phyloP scores from a whole-genome alignment of 148 eudicot species.

The Vaccinium macrocarpon region DNA sequence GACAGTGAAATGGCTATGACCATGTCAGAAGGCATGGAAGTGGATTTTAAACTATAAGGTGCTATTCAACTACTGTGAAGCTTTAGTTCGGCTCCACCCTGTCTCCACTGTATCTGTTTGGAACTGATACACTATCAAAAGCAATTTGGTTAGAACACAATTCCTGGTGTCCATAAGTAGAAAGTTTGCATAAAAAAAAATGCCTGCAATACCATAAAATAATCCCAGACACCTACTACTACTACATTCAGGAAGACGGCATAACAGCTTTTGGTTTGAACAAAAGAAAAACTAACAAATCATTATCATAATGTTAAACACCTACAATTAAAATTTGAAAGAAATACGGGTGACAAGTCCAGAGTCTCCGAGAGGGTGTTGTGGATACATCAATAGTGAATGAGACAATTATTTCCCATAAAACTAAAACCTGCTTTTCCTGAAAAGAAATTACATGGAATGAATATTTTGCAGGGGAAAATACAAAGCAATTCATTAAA shows the following conservation, averaged over 20 bases:
- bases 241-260: neutral
- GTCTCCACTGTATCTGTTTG: too few species aligned
- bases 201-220: neutral
- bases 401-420: neutral
- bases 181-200: neutral
- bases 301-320: neutral
- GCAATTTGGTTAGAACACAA: too few species aligned
- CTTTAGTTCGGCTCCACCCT: too few species aligned
- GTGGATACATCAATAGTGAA: neutral
- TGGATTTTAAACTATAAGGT: too few species aligned
- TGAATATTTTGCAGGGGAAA: neutral
- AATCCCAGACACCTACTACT: neutral
- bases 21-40: too few species aligned
- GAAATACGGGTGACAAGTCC: neutral
- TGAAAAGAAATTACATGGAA: neutral
- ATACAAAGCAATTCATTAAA: neutral
- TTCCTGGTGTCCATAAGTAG: too few species aligned
- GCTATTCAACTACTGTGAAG: too few species aligned
- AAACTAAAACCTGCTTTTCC: neutral
- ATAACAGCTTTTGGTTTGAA: neutral
- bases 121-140: too few species aligned
- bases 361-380: neutral
- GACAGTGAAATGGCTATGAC: too few species aligned
- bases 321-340: neutral
- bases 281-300: neutral